Base-by-base conservation (phyloP, 2,329 filamentous ascomycete species). In the Diatrype stigma region DNA sequence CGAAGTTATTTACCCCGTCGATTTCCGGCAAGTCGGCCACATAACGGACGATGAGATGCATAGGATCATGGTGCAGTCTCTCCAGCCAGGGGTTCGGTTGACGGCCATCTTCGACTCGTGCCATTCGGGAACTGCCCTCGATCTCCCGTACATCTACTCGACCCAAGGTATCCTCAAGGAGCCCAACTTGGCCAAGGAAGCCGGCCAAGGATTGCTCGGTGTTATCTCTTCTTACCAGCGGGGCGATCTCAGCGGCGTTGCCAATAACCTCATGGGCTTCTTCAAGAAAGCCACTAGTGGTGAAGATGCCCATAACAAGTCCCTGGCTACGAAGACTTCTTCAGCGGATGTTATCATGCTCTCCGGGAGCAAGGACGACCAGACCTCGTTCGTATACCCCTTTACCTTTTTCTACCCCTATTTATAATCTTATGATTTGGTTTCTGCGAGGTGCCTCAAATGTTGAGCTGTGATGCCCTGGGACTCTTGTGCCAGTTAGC, bases 281-380 rank as follows among this genome's bases (percentile, higher is more conserved):
- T 84, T 95, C 71, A 96, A 96, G 77, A 89, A 91, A 67, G 91
- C 90, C 17, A 87, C 89, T 21, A 81, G 75, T 53, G 92, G 92
- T 59, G 73, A 73, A 47, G 85, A 94, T 59, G 86, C 86, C 17
- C 86, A 91, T 70, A 81, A 95, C 72, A 85, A 84, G 67, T 89
- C 92, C 56, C 79, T 90, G 67, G 81, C 87, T 59, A 97, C 93
- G 40, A 95, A 95, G 75, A 97, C 94, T 16, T 94, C 88, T 49
- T 87, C 92, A 1, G 94, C 94, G 38, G 94, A 99, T 70, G 94
- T 99, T 30, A 84, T 99, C 67, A 96, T 96, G 89, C 96, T 92
- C 88, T 96, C 90, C 54, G 94, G 94, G 51, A 95, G 90, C 74
- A 96, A 96, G 72, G 94, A 99, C 67, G 84, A 86, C 55, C 94